Conservation (phyloP, 2,329 filamentous ascomycete genomes). For the Colletotrichum liaoningense region DNA sequence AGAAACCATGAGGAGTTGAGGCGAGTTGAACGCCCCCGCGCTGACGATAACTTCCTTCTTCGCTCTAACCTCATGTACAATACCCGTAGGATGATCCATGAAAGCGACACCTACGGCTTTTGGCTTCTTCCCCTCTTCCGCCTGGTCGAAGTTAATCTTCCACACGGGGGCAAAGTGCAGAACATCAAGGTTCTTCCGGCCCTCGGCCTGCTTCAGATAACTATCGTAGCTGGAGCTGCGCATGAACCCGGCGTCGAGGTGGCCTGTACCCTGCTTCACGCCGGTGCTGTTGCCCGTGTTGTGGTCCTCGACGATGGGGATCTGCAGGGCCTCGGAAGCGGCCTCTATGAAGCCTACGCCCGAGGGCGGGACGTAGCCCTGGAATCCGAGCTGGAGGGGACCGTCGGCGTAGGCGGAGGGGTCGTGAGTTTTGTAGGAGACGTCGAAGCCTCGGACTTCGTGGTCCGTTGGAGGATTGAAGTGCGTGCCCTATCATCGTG, state of each 20-base stretch:
- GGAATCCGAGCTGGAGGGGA: constrained; percentile 40
- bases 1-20: constrained; percentile 37
- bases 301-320: constrained; percentile 41
- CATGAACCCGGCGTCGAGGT: constrained; percentile 38
- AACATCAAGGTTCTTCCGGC: constrained; percentile 40
- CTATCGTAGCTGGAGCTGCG: constrained; percentile 42
- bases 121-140: constrained; percentile 32
- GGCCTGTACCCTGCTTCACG: constrained; percentile 43
- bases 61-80: constrained; percentile 34
- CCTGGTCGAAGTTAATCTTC: constrained; percentile 34
- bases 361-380: constrained; percentile 44
- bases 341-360: constrained; percentile 42
- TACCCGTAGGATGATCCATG: constrained; percentile 40
- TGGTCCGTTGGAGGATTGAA: constrained; percentile 40
- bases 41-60: constrained; percentile 35
- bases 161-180: constrained; percentile 40
- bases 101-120: constrained; percentile 40
- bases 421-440: constrained; percentile 42
- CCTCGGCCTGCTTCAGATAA: constrained; percentile 38
- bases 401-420: constrained; percentile 40
- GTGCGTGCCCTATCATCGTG: constrained; percentile 33
- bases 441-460: constrained; percentile 39
- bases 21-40: constrained; percentile 35
- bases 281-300: constrained; percentile 42
- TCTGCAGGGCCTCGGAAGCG: constrained; percentile 37